Evolutionary conservation across 768 basidiomycete genomes (phyloP).

Genomic region (Dictyophora rubrovolvata): DNA sequence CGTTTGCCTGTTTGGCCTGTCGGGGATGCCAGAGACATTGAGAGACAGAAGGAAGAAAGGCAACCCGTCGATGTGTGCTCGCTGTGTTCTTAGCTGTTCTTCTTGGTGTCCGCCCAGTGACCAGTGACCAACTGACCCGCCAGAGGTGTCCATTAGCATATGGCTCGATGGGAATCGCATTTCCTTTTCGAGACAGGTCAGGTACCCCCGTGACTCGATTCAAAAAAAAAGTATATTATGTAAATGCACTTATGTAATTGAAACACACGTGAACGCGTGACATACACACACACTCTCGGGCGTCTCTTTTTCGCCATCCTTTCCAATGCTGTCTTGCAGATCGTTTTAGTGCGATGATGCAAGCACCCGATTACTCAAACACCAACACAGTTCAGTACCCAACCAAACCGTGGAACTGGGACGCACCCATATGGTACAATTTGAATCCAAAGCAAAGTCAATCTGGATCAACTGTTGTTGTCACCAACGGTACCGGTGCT

Average conservation of each 20-base stretch:
- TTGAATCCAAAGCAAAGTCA: background rate
- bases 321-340: background rate
- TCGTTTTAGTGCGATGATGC: no score
- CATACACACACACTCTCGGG: no score
- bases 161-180: background rate
- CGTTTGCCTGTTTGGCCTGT: conserved; percentile 54
- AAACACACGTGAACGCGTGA: no score
- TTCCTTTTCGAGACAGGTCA: background rate
- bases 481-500: background rate
- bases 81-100: background rate
- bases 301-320: background rate
- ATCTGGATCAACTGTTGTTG: background rate
- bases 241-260: no score
- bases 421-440: background rate
- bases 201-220: no score
- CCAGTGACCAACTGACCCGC: background rate
- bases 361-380: background rate
- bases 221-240: no score
- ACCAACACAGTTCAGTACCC: background rate
- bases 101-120: background rate
- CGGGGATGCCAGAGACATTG: conserved; percentile 60
- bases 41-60: background rate
- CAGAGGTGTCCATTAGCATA: background rate
- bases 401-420: background rate
- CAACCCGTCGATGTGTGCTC: background rate